Conservation (phyloP, 2,329 filamentous ascomycete species). For the Xylaria sp. region DNA sequence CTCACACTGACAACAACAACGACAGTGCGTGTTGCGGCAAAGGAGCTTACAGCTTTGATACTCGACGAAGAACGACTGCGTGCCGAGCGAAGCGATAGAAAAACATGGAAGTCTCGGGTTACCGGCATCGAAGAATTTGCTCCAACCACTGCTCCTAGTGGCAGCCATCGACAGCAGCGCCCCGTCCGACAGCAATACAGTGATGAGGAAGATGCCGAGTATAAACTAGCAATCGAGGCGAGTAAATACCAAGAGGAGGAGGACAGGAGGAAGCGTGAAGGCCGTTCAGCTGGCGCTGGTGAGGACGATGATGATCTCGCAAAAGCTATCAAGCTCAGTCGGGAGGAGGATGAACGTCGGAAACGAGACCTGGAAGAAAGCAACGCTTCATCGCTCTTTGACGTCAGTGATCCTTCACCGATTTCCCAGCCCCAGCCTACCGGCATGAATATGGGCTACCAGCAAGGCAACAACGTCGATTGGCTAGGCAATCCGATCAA, state of each 20-base stretch:
- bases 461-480: conserved; percentile 95
- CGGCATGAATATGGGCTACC: conserved; percentile 95
- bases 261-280: conserved; percentile 78
- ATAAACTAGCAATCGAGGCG: conserved; percentile 88
- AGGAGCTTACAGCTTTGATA: conserved; percentile 91
- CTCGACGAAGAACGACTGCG: conserved; percentile 93
- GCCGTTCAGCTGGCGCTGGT: conserved; percentile 60
- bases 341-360: conserved; percentile 91
- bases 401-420: conserved; percentile 71
- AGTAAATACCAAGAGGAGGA: conserved; percentile 97
- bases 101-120: conserved; percentile 96
- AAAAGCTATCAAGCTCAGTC: conserved; percentile 94
- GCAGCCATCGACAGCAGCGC: conserved; percentile 56
- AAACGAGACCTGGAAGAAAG: conserved; percentile 86
- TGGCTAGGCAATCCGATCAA: conserved; percentile 97
- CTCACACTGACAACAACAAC: conserved; percentile 44
- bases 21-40: conserved; percentile 91
- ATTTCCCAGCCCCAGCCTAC: conserved; percentile 76
- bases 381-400: conserved; percentile 89
- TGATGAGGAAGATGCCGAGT: conserved; percentile 91
- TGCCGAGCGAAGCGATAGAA: conserved; percentile 88
- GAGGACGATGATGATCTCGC: conserved; percentile 91
- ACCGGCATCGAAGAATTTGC: conserved; percentile 88
- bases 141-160: conserved; percentile 38
- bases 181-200: conserved; percentile 59